Evolutionary conservation across 371 early-diverging fungal species (phyloP), one percentile per base, ranked within the genome.

Genomic region (Actinomucor elegans): DNA sequence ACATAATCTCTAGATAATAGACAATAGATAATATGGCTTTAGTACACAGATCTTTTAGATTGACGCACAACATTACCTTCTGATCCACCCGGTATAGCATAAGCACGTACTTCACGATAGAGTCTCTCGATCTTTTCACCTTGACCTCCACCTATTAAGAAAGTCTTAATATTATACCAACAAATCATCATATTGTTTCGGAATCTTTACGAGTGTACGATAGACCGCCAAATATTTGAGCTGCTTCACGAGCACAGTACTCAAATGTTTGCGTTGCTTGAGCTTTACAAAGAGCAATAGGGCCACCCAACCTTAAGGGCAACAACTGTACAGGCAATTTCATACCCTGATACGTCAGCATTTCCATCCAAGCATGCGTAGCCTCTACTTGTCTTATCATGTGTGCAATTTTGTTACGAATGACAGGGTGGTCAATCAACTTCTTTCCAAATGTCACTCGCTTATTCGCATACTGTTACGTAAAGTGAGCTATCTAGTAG

Each of bases 391-490:
- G 71, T 43, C 83, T 65, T n/a, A 70, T 66, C 94, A 92, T 93
- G 26, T 83, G 75, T 5, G 81, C 83, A 40, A 83, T 65, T 59
- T 86, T 86, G 66, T 83, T 77, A 18, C 86, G 83, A 56, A 86
- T 80, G 10, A 86, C 86, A 20, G 81, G 81, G 57, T 86, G 86
- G 40, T 84, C 79, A 29, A 86, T 76, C 12, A 93, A 73, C 59
- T 77, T 80, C 72, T 88, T 88, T 42, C 90, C 90, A 67, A 93
- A 93, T 1, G 92, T 92, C 67, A 83, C 80, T 52, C 94, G 81
- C 73, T 91, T 89, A 69, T 87, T 79, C 21, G 92, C 90, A 59
- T 89, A 91, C 73, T 28, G 4, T 10, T 17, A 47, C 6, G 2
- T 0, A 1, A 17, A 7, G 15, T 72, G 73, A 38, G 81, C 51